A percentile compares a stretch with the other conserved stretches of the same genome.
Evolutionary conservation across 225 moss, liverwort and hornwort genomes (phyloP).

Genomic region (Thuidium tamariscinum): DNA sequence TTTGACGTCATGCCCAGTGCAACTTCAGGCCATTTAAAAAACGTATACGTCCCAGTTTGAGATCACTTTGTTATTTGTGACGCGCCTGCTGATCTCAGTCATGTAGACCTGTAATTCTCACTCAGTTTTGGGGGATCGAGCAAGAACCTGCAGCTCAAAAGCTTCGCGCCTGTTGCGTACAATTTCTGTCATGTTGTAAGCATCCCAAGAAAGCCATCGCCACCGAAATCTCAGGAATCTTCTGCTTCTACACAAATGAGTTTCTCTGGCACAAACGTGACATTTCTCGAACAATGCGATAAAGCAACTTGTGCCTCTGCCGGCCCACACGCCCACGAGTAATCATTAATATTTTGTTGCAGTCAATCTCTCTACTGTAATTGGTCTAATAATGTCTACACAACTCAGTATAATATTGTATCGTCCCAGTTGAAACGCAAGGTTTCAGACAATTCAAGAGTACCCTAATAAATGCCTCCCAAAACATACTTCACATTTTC

Average conservation of each 20-base stretch:
- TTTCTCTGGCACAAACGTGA: neutral
- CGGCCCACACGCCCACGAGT: neutral
- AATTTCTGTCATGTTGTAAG: neutral
- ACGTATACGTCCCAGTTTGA: neutral
- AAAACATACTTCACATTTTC: constrained; percentile 25
- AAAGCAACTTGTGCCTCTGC: neutral
- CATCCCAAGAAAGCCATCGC: neutral
- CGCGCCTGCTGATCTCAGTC: neutral
- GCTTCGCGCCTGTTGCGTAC: neutral
- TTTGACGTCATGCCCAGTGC: neutral
- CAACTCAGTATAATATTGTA: neutral
- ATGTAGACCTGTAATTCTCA: neutral
- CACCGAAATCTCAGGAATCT: neutral
- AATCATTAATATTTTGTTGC: neutral
- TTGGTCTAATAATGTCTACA: neutral
- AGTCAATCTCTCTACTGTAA: neutral
- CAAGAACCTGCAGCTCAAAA: neutral
- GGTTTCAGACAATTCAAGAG: neutral
- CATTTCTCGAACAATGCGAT: neutral
- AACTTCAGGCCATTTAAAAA: neutral
- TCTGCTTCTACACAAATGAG: neutral
- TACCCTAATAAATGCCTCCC: constrained; percentile 4
- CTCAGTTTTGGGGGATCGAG: neutral
- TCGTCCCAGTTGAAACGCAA: neutral
- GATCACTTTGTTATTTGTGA: neutral